Base-by-base conservation (phyloP, 208 protist species). In the Trypanosomatidae sp. region DNA sequence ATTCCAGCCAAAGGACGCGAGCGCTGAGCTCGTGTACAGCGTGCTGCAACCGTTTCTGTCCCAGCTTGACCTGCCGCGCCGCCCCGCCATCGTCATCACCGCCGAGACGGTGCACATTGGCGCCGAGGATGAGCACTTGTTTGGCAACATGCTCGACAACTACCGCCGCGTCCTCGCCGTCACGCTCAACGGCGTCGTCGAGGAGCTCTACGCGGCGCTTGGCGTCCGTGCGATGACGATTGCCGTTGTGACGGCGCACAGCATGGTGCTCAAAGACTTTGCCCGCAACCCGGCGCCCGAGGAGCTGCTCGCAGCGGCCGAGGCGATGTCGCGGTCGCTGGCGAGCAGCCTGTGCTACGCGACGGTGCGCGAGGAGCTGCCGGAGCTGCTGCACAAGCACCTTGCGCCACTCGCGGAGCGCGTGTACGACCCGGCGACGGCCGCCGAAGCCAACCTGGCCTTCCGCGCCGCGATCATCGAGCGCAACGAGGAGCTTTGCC, bases 261-360 rank as follows among this genome's bases (percentile, higher is more conserved):
- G 95, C 37, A 65, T 99, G 15, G 60, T 98, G 5, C 30, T 77
- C 33, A 98, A 98, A 72, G 97, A 99, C 66, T 99, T 99, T 70
- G 78, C 92, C 2, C 70, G 87, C 27, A 97, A 99, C 63, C 56
- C 71, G 10, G 86, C 97, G 62, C 26, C 48, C 11, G 52, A 63
- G 22, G 63, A 67, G 13, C 72, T 86, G 53, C 40, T 78, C 18
- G 44, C 61, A 13, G 74, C 77, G 22, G 75, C 62, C 21, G 72
- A 92, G 52, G 62, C 64, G 30, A 92, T 88, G 83, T 55, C 64
- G 3, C 83, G 83, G 53, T 88, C 83, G 4, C 61, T 87, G 20
- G 73, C 78, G 13, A 59, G 71, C 19, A 92, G 69, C 57, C 59
- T 92, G 16, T 84, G 83, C 66, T 83, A 65, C 49, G 67, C 68